Evolutionary conservation across 306 rosid species (phyloP).

Genomic region (Prosopis cineraria): DNA sequence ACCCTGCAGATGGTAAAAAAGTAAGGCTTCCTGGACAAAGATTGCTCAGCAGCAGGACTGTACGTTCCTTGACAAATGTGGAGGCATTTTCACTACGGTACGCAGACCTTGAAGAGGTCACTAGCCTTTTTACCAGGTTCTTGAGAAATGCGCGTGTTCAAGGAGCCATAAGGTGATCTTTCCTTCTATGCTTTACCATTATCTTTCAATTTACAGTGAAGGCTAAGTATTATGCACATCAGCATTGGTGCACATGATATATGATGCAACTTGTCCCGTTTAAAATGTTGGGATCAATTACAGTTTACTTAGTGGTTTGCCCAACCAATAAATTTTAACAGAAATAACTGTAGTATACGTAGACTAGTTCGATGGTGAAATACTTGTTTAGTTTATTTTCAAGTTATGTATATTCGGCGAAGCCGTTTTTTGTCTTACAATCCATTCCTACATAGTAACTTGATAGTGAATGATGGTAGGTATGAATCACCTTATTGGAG

Average conservation of each 20-base stretch:
- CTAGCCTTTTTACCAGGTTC: slow-evolving; percentile 73
- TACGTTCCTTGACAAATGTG: slow-evolving; percentile 70
- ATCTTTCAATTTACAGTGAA: background rate
- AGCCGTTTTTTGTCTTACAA: too few species aligned
- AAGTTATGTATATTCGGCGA: background rate
- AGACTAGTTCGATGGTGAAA: background rate
- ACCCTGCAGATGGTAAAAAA: slow-evolving; percentile 56
- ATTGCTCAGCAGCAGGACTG: slow-evolving; percentile 68
- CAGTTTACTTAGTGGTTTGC: background rate
- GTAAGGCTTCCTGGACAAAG: slow-evolving; percentile 63
- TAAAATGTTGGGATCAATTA: background rate
- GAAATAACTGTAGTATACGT: background rate
- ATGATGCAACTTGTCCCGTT: too few species aligned
- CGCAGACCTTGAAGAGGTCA: slow-evolving; percentile 84
- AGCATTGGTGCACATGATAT: background rate
- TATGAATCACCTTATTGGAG: slow-evolving; percentile 85
- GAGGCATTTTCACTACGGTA: slow-evolving; percentile 83
- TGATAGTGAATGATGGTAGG: slow-evolving; percentile 39
- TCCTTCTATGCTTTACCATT: slow-evolving; percentile 6
- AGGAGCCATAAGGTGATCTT: slow-evolving; percentile 81
- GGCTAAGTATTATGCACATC: background rate
- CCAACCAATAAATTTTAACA: background rate
- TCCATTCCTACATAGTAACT: background rate
- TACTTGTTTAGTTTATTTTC: background rate
- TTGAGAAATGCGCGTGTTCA: slow-evolving; percentile 67